These are phyloP conservation scores for Mycena epipterygia DNA, from an alignment of 768 basidiomycete species.

Conservation along the genomic window DNA sequence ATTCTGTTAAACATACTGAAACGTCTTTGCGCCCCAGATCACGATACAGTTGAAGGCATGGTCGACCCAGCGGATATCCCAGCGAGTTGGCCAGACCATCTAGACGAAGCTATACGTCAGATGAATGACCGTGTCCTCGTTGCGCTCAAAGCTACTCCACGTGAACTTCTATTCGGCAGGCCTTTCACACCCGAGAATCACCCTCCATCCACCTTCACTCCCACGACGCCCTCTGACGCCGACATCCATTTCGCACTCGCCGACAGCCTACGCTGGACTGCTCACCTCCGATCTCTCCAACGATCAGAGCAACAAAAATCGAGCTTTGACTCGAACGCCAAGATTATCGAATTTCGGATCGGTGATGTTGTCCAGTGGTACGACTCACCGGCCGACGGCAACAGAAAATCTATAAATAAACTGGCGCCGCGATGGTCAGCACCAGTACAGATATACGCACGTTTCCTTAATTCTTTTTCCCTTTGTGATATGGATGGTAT, in stretches of 20 bases:
- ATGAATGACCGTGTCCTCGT: constrained; percentile 45
- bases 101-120: constrained; percentile 34
- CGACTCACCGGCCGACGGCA: constrained; percentile 28
- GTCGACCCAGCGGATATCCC: constrained; percentile 35
- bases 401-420: constrained; percentile 36
- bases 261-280: constrained; percentile 36
- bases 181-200: constrained; percentile 36
- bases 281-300: constrained; percentile 27
- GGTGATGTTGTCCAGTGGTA: constrained; percentile 44
- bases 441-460: constrained; percentile 30
- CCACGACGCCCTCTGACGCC: not conserved
- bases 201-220: not conserved
- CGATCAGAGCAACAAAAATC: constrained; percentile 37
- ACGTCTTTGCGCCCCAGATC: constrained; percentile 38
- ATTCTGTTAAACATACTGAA: constrained; percentile 39
- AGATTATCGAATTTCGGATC: constrained; percentile 33
- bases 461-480: constrained; percentile 39
- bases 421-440: constrained; percentile 46
- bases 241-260: too few relatives aligned
- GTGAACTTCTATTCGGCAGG: constrained; percentile 50
- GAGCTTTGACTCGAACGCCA: constrained; percentile 37
- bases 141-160: constrained; percentile 24
- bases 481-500: constrained; percentile 35
- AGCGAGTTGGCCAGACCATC: constrained; percentile 40
- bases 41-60: constrained; percentile 30